Conservation (phyloP, 2,329 filamentous ascomycete species). For the Aspergillus neotritici region DNA sequence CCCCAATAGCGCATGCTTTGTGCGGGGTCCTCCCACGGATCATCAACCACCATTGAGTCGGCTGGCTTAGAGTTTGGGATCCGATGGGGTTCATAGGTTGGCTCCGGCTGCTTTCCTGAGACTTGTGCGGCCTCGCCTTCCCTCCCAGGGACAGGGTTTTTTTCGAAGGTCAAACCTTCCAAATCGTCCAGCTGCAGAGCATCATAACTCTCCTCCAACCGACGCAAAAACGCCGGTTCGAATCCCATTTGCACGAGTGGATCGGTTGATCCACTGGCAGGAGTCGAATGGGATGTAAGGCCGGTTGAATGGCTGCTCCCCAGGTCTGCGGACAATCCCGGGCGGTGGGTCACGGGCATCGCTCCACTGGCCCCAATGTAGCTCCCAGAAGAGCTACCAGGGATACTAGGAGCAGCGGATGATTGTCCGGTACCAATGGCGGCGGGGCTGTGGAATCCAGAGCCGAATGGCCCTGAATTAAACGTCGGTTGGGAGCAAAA, state of each 20-base stretch:
- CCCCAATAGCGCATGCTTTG: no score
- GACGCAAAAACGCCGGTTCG: conserved; percentile 34
- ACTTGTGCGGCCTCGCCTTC: conserved; percentile 2
- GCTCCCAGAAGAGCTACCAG: conserved; percentile 32
- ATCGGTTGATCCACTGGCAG: conserved; percentile 25
- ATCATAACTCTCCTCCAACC: conserved; percentile 31
- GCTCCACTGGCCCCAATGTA: conserved; percentile 32
- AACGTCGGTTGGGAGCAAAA: conserved; percentile 20
- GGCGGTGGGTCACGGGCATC: conserved; percentile 19
- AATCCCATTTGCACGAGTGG: conserved; percentile 36
- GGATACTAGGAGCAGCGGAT: conserved; percentile 31
- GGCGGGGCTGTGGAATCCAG: conserved; percentile 30
- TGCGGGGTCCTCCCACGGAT: no score
- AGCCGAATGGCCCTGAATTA: conserved; percentile 23
- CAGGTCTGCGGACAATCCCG: conserved; percentile 30
- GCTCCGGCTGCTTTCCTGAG: conserved; percentile 1
- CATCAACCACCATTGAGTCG: no score
- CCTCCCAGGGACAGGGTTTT: conserved; percentile 7
- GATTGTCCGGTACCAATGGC: conserved; percentile 27
- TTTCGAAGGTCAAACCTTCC: conserved; percentile 22
- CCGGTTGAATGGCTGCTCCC: conserved; percentile 27
- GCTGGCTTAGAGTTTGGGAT: neutral
- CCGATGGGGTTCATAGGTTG: conserved; percentile 1
- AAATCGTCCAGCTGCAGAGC: conserved; percentile 28
- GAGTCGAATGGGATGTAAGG: conserved; percentile 29